A percentile compares a stretch with the other conserved stretches of the same genome.
Conservation (phyloP, 305 asterid species). For the Rubia peregrina region DNA sequence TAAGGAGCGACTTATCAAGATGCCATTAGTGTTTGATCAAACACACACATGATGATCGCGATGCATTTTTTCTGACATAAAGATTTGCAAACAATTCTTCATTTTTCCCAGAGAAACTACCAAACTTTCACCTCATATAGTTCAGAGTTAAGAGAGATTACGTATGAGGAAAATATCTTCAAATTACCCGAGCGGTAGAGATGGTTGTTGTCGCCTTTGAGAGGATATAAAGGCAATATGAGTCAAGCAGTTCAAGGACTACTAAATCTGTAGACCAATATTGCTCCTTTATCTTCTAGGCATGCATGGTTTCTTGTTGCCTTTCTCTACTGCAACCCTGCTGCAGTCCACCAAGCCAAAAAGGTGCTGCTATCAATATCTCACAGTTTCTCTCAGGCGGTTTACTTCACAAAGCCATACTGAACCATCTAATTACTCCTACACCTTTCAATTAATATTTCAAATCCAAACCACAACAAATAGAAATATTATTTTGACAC, state of each 20-base stretch:
- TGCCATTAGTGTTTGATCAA: too few species aligned
- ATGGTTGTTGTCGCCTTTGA: neutral
- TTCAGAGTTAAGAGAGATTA: too few species aligned
- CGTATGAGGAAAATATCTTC: too few species aligned
- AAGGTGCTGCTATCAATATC: neutral
- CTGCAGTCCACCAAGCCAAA: neutral
- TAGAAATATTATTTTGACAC: neutral
- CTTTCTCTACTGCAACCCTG: neutral
- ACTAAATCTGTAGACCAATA: too few species aligned
- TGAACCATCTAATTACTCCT: slow-evolving; percentile 1
- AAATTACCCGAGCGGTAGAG: too few species aligned
- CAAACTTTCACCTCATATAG: too few species aligned
- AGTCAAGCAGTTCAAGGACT: neutral
- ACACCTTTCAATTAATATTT: neutral
- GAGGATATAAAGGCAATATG: neutral
- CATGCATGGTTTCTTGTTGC: too few species aligned
- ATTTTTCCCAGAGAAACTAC: too few species aligned
- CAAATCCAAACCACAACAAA: neutral
- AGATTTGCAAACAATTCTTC: too few species aligned
- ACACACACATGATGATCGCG: neutral
- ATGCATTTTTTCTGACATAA: too few species aligned
- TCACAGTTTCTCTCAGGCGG: neutral
- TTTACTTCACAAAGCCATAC: neutral
- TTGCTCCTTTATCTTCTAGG: too few species aligned
- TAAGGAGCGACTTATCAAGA: too few species aligned